Conservation (phyloP, 2,329 filamentous ascomycete genomes). For the Monilinia aucupariae region DNA sequence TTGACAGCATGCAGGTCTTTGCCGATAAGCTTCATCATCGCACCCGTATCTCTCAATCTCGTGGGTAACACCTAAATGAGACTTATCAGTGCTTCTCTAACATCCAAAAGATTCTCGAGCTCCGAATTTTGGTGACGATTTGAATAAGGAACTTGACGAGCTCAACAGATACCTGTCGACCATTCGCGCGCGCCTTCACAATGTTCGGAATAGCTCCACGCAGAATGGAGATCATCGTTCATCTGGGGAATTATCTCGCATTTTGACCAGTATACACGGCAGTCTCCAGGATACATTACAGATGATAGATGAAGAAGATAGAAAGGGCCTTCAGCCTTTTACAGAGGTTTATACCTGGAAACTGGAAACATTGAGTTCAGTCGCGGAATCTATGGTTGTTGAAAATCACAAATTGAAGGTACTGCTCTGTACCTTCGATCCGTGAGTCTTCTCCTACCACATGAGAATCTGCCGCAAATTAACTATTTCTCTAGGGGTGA, state of each 20-base stretch:
- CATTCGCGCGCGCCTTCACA: neutral
- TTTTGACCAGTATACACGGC: neutral
- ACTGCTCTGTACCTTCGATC: slow-evolving; percentile 7
- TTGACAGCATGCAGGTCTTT: slow-evolving; percentile 7
- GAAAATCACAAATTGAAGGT: slow-evolving; percentile 12
- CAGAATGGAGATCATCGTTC: neutral
- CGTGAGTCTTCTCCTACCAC: neutral
- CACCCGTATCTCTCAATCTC: neutral
- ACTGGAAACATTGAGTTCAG: too few relatives aligned
- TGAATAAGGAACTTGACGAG: neutral
- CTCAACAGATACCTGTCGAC: neutral
- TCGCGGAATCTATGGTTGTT: neutral
- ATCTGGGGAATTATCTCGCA: neutral
- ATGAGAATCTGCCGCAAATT: neutral
- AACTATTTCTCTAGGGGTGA: neutral
- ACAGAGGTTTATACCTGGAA: neutral
- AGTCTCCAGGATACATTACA: neutral
- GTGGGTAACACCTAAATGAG: neutral
- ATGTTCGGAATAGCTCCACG: neutral
- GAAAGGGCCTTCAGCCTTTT: neutral
- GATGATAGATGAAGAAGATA: neutral
- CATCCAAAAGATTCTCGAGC: neutral
- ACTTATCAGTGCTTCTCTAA: neutral
- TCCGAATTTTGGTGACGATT: neutral
- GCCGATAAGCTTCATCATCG: neutral